Evolutionary conservation across 192 early-diverging fungal species (phyloP), one percentile per base, ranked within the genome.

Genomic region (Lobosporangium transversale): DNA sequence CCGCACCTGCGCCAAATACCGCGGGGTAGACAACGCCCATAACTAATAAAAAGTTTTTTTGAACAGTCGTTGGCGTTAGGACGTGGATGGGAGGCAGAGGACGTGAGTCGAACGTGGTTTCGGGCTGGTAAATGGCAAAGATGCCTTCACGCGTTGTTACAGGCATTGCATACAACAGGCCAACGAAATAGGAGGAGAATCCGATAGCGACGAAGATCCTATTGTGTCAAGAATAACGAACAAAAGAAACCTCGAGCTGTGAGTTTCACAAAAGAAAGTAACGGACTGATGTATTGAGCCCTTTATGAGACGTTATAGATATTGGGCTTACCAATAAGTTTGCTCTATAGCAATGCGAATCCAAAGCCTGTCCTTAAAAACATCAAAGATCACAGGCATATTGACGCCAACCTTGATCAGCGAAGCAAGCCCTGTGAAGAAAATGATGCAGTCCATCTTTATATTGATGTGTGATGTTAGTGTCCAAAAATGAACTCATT

Each of bases 371-470:
- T 76, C 53, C 17, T 36, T 61, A 40, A 57, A 50, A 11, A 67
- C 56, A 43, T 76, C 64, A 17, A 76, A 27, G 36, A 67, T 62
- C 15, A 76, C 8, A 0, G 53, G 59, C 6, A 67, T 8, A 35
- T 76, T 76, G 18, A 66, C 64, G 20, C 55, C 58, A 20, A 76
- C 36, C 32, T 76, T 76, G 32, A 67, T 43, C 20, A 76, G 29
- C 2, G 73, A 76, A 11, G 73, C 73, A 27, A 76, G 4, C 14
- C 26, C 36, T 2, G 59, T 76, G 48, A 76, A 76, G 35, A 76
- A 76, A 47, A 62, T 52, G 56, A 76, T 62, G 47, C 73, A 76
- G 50, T 76, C 73, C 73, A 76, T 76, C 73, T 76, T n/a, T 29
- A 14, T n/a, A n/a, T n/a, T n/a, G n/a, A n/a, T n/a, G n/a, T n/a